Evolutionary conservation across 805 yeast genomes (phyloP).

Genomic region (Cyberlindnera americana): DNA sequence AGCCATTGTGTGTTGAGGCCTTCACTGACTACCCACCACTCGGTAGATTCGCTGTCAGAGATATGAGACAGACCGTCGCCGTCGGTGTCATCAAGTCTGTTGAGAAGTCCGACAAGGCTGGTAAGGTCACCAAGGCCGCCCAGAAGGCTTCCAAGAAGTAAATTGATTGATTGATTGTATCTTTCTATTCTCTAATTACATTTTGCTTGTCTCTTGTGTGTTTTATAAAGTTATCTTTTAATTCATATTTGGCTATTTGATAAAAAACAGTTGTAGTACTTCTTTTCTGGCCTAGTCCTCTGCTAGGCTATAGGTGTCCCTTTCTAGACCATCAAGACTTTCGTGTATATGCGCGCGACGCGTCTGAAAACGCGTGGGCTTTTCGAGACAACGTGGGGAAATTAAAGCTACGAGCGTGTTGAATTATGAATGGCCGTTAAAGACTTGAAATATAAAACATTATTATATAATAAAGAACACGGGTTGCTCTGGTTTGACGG

Average conservation of each 20-base stretch:
- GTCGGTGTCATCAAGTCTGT: constrained; percentile 82
- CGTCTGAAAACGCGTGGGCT: neutral
- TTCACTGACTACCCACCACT: constrained; percentile 96
- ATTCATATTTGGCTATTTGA: constrained; percentile 2
- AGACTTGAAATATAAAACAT: neutral
- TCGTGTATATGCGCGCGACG: too few relatives aligned
- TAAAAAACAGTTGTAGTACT: too few relatives aligned
- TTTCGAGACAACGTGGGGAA: neutral
- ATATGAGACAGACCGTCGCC: constrained; percentile 99
- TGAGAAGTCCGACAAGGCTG: constrained; percentile 76
- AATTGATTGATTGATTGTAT: constrained; percentile 52
- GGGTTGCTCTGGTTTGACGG: too few relatives aligned
- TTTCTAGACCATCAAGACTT: too few relatives aligned
- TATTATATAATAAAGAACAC: too few relatives aligned
- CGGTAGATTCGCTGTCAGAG: constrained; percentile 99
- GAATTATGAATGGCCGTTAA: too few relatives aligned
- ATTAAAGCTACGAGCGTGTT: too few relatives aligned
- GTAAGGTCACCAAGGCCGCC: constrained; percentile 97
- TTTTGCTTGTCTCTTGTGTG: neutral
- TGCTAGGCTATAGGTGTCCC: too few relatives aligned
- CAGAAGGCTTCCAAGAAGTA: constrained; percentile 30
- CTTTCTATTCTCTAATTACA: constrained; percentile 1
- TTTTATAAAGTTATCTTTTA: constrained; percentile 2
- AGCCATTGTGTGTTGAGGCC: constrained; percentile 96
- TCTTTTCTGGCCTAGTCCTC: too few relatives aligned